Percentiles rank a stretch among this genome's conserved stretches.
Conservation (phyloP, 352 stramenopile genomes). For the Elongisporangium anandrum region DNA sequence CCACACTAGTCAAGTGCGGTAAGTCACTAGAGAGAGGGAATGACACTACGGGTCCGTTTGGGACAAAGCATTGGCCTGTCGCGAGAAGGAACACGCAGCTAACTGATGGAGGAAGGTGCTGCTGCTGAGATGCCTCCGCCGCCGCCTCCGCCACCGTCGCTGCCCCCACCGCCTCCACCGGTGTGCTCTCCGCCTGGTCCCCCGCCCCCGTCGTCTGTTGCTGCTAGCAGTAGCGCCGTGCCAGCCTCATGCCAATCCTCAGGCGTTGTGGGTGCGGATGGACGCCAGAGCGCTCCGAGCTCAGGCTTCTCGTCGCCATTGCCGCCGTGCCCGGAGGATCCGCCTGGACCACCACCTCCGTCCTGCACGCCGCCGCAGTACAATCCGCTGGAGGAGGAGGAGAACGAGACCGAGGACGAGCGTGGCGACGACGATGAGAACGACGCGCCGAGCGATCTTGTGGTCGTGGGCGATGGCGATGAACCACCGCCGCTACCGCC, state of each 20-base stretch:
- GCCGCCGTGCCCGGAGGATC: constrained; percentile 69
- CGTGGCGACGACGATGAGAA: constrained; percentile 32
- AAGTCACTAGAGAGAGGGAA: not conserved
- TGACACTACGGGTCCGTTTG: too few relatives aligned
- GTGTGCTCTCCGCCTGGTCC: constrained; percentile 7
- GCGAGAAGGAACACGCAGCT: not conserved
- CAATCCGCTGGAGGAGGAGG: constrained; percentile 52
- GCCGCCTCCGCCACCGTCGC: constrained; percentile 10
- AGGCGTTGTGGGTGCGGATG: not conserved
- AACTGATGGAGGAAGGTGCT: not conserved
- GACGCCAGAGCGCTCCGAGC: constrained; percentile 23
- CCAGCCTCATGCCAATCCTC: constrained; percentile 2
- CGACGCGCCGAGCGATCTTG: not conserved
- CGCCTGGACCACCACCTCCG: constrained; percentile 47
- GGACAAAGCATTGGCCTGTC: not conserved
- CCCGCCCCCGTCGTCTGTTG: not conserved
- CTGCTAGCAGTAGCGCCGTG: constrained; percentile 1
- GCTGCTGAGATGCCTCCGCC: constrained; percentile 2
- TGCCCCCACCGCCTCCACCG: constrained; percentile 13
- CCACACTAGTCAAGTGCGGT: not conserved
- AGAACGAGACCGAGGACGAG: constrained; percentile 39
- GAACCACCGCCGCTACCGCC: constrained; percentile 21
- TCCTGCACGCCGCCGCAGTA: constrained; percentile 68
- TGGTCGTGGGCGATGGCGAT: constrained; percentile 28
- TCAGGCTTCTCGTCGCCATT: constrained; percentile 74